Evolutionary conservation across 768 basidiomycete species (phyloP).

Genomic region (Kwoniella botswanensis): DNA sequence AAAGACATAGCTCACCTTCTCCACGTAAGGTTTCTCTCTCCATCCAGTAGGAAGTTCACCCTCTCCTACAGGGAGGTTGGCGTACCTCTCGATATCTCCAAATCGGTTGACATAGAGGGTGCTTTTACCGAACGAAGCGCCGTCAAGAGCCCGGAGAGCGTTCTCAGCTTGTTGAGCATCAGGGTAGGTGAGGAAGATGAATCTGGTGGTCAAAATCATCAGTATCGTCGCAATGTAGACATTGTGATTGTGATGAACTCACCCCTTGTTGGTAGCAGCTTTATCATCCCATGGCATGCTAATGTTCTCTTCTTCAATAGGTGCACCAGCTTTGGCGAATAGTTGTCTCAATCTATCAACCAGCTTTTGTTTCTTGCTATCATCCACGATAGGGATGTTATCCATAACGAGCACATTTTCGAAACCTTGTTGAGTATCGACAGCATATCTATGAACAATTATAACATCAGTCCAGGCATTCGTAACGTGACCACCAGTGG

Average conservation of each 20-base stretch:
- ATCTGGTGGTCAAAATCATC: slow-evolving; percentile 62
- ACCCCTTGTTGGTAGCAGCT: slow-evolving; percentile 91
- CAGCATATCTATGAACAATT: slow-evolving; percentile 70
- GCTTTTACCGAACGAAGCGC: slow-evolving; percentile 78
- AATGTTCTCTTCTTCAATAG: slow-evolving; percentile 77
- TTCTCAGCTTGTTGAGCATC: slow-evolving; percentile 55
- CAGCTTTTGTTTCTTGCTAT: slow-evolving; percentile 79
- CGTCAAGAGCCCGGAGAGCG: slow-evolving; percentile 57
- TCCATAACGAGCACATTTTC: slow-evolving; percentile 93
- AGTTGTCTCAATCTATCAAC: slow-evolving; percentile 80
- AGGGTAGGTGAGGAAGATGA: slow-evolving; percentile 69
- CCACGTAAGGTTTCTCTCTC: slow-evolving; percentile 53
- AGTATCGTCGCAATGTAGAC: neutral
- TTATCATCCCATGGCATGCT: slow-evolving; percentile 85
- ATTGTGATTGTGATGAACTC: slow-evolving; percentile 39
- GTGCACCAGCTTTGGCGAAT: slow-evolving; percentile 78
- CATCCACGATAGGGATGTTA: slow-evolving; percentile 87
- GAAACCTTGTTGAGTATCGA: slow-evolving; percentile 80
- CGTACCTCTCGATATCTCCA: slow-evolving; percentile 83
- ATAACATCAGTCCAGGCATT: neutral
- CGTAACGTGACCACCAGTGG: neutral
- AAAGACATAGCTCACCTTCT: slow-evolving; percentile 32
- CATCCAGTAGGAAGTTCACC: slow-evolving; percentile 53
- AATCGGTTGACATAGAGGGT: slow-evolving; percentile 84
- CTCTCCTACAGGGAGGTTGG: slow-evolving; percentile 62